phyloP scores from a whole-genome alignment of 257 asterid genomes.

The Echium plantagineum region DNA sequence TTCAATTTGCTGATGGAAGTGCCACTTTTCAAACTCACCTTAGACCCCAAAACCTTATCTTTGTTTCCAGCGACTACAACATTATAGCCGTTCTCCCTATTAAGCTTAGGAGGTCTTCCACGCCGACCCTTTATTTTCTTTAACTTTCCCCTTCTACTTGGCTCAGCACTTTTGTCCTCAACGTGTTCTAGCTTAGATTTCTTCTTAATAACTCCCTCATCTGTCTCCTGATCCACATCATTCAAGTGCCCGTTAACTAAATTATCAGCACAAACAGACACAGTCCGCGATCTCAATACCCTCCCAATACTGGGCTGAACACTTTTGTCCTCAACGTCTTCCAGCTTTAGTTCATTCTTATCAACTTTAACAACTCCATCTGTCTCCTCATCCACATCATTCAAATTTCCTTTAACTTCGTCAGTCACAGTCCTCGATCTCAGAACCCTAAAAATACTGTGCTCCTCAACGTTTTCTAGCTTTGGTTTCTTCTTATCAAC shows the following conservation, averaged over 20 bases:
- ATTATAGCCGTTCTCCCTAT: slow-evolving; percentile 9
- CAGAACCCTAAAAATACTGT: neutral
- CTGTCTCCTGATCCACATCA: slow-evolving; percentile 9
- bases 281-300: slow-evolving; percentile 70
- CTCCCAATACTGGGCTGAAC: slow-evolving; percentile 18
- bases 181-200: slow-evolving; percentile 1
- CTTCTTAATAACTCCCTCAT: slow-evolving; percentile 8
- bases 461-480: slow-evolving; percentile 3
- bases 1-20: slow-evolving; percentile 6
- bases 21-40: slow-evolving; percentile 1
- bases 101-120: slow-evolving; percentile 29
- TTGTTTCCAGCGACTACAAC: slow-evolving; percentile 7
- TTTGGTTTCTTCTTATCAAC: slow-evolving; percentile 6
- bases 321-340: too few species aligned
- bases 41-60: slow-evolving; percentile 2
- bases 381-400: too few species aligned
- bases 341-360: too few species aligned
- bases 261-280: slow-evolving; percentile 28
- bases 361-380: too few species aligned
- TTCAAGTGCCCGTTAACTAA: slow-evolving; percentile 16
- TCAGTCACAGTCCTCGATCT: too few species aligned
- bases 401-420: too few species aligned
- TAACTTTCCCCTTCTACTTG: slow-evolving; percentile 5
- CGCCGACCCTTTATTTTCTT: slow-evolving; percentile 17
- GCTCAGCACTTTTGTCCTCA: slow-evolving; percentile 8